Evolutionary conservation across 345 rosid species (phyloP), one percentile per base, ranked within the genome.

Genomic region (Hypericum perforatum): DNA sequence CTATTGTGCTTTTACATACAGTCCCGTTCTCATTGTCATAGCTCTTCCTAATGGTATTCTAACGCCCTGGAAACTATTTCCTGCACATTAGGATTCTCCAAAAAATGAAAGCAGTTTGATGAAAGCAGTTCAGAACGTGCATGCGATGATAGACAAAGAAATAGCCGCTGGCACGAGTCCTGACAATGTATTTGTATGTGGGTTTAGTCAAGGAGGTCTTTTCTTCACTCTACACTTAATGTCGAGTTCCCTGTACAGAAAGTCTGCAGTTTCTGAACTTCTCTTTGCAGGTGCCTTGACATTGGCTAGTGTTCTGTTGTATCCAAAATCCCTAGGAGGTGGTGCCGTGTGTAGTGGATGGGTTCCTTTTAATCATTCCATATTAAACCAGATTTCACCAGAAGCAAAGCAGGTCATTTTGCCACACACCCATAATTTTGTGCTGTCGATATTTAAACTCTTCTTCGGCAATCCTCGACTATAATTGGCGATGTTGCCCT

Each of bases 201-300:
- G 97, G 47, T 76, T 89, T 60, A 85, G 97, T 77, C 97, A 89
- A 83, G 92, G 87, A 81, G 97, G 92, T 82, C 37, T 29, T 61
- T 61, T 51, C 43, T 69, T 37, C 10, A n/a, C 7, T 8, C 6
- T 0, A 0, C 22, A 16, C 45, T 36, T 12, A 8, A 12, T 6
- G 15, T 16, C 49, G 39, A 2, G 32, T 41, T 41, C 42, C 22
- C 16, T 16, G 49, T 14, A 6, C 39, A 8, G 43, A 51, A 44
- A 45, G 46, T 46, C 16, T 39, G 57, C 49, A 12, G 15, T 50
- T 53, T 54, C 53, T 57, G 32, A 13, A 47, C 51, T 40, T 51
- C 37, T 32, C 43, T 61, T 54, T 53, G 59, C 76, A 84, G 95
- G 94, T 40, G 95, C 95, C 41, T 80, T 90, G 70, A 74, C 95